Percentiles rank a stretch among this genome's conserved stretches.
Conservation (phyloP, 345 rosid genomes). For the Capsella bursapastoris region DNA sequence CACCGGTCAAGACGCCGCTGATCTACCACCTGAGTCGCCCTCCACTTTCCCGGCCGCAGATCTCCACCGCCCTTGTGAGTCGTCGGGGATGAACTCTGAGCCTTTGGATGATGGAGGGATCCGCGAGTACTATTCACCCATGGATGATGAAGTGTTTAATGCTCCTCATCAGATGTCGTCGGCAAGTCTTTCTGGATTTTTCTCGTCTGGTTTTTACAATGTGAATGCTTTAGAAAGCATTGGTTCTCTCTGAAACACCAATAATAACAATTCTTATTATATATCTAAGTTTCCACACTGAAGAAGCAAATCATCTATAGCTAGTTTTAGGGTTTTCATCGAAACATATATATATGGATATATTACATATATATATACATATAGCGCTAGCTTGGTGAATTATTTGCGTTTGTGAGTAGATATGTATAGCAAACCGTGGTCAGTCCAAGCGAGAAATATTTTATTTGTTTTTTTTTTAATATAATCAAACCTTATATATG, state of each 20-base stretch:
- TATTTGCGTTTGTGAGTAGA: constrained; percentile 17
- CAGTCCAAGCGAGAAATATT: neutral
- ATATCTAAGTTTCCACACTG: neutral
- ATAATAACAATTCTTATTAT: neutral
- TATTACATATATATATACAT: constrained; percentile 2
- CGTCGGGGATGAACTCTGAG: constrained; percentile 32
- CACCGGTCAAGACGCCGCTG: constrained; percentile 77
- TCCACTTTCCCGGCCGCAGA: constrained; percentile 32
- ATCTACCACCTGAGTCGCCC: constrained; percentile 34
- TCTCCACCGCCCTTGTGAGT: neutral
- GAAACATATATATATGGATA: constrained; percentile 29
- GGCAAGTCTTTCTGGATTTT: constrained; percentile 39
- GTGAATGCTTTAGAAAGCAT: constrained; percentile 41
- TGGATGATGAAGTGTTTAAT: constrained; percentile 32
- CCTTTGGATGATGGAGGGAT: constrained; percentile 19
- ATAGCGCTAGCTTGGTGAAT: neutral
- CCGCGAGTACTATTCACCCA: constrained; percentile 40
- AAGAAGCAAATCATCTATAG: constrained; percentile 18
- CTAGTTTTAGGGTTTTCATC: constrained; percentile 38
- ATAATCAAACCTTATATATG: neutral
- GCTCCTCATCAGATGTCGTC: constrained; percentile 39
- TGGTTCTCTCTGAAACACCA: constrained; percentile 37
- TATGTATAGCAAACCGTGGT: constrained; percentile 2
- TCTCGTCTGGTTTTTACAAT: constrained; percentile 43
- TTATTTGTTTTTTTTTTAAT: neutral